Base-by-base conservation (phyloP, 306 rosid species). In the Inga oerstediana region DNA sequence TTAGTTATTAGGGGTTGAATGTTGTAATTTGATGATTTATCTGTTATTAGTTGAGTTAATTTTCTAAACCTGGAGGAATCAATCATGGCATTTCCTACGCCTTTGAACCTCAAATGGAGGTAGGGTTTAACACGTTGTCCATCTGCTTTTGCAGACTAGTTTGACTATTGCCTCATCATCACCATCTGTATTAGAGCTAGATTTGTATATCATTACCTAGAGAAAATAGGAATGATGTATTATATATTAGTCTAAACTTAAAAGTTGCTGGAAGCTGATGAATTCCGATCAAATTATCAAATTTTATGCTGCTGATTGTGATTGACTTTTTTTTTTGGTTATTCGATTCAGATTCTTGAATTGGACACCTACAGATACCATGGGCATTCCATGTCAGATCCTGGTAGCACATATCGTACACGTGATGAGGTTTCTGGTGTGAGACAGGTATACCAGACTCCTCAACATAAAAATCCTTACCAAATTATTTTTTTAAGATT, bases 361-460 rank as follows among this genome's bases (percentile, higher is more conserved):
- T 91, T 97, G 99, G 99, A 94, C 85, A 97, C 99, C 13, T 97
- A 97, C 71, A 90, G 99, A 89, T 97, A 97, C 86, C 99, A 97
- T 69, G 98, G 99, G 44, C 99, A 97, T 88, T 94, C 98, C 58
- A 93, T 95, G 99, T 97, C 98, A 84, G 99, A 97, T 89, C 99
- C 97, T 79, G 99, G 99, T 35, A 97, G 98, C 90, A 97, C 99
- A 59, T 97, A 97, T 83, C 95, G 97, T 20, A 92, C 99, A 41
- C 97, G 99, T 84, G 99, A 94, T 86, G 98, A 97, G 87, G 89
- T 97, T 78, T 92, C 98, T 85, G 98, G 98, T 13, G 90, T 97
- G 72, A 89, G 99, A 91, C 98, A 94, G 97, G 98, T 97, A 68
- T 59, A 80, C 68, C 86, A 76, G 62, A 2, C 84, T 34, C 65